Evolutionary conservation across 2,329 filamentous ascomycete species (phyloP), one percentile per base, ranked within the genome.

Genomic region (Talaromyces sp.): DNA sequence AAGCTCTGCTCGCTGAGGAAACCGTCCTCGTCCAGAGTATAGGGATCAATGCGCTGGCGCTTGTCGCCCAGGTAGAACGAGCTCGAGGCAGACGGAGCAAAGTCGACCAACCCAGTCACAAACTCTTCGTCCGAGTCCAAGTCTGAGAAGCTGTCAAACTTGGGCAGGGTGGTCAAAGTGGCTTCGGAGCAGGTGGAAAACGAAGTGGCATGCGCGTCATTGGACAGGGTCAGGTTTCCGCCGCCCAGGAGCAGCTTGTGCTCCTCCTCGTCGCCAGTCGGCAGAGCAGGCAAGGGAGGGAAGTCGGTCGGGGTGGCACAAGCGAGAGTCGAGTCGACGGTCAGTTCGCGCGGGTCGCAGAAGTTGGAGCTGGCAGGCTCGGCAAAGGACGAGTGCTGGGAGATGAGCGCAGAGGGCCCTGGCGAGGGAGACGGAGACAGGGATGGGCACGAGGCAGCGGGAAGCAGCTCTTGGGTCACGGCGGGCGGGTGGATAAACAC

Each of bases 71-170:
- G 72, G 74, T 84, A 88, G 67, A 84, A 79, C 13, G 84, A 78
- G 75, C 88, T 87, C 55, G 83, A 22, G 9, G 57, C 78, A 44
- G 80, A 77, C 22, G 81, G 74, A 64, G 84, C 81, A 66, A 92
- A 88, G 71, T 91, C 86, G 65, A 92, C 87, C 9, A 96, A 84
- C 60, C 85, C 84, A 73, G 86, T 88, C 69, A 86, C 84, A 70
- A 96, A 92, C 73, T 95, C 91, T 83, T 96, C 91, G 70, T 96
- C 93, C 0, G 90, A 92, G 74, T 96, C 93, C 61, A 96, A 84
- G 70, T 96, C 92, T 27, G 93, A 95, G 67, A 96, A 86, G 66
- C 92, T 90, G 75, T 96, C 91, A 68, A 96, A 96, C 9, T 83
- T 81, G 28, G 90, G 88, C 32, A 95, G 82, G 27, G 84, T 84